Evolutionary conservation across 257 asterid species (phyloP).

Genomic region (Solanum sejunctum): DNA sequence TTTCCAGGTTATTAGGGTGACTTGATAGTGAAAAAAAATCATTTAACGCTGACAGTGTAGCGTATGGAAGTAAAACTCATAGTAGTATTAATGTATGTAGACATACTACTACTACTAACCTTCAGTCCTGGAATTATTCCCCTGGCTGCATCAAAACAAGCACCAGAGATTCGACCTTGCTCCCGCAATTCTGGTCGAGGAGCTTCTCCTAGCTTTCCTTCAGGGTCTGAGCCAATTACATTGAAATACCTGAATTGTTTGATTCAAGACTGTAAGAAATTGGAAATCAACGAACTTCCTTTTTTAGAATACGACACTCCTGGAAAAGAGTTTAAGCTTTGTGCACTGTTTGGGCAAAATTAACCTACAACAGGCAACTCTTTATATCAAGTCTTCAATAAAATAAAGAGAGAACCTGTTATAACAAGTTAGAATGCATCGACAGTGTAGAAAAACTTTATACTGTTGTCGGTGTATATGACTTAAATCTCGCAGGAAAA

Average conservation of each 20-base stretch:
- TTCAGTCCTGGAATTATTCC: slow-evolving; percentile 85
- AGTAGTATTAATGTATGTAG: not conserved
- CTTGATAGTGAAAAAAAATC: not conserved
- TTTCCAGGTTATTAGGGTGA: no score
- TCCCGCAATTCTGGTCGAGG: slow-evolving; percentile 83
- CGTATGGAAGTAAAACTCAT: not conserved
- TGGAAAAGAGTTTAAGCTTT: not conserved
- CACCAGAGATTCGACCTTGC: slow-evolving; percentile 95
- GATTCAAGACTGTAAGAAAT: not conserved
- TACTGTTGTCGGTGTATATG: not conserved
- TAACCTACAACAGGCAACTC: not conserved
- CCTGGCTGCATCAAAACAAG: slow-evolving; percentile 93
- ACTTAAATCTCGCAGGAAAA: not conserved
- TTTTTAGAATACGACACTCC: not conserved
- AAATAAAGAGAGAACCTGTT: not conserved
- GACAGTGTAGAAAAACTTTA: not conserved
- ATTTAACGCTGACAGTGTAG: not conserved
- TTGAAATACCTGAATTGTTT: slow-evolving; percentile 62
- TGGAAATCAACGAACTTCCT: not conserved
- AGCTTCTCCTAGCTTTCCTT: slow-evolving; percentile 78
- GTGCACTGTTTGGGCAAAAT: not conserved
- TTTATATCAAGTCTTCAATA: not conserved
- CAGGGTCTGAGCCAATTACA: slow-evolving; percentile 88
- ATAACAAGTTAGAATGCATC: not conserved
- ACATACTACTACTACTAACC: slow-evolving; percentile 17